Base-by-base conservation (phyloP, 345 rosid species). In the Turnera subulata region DNA sequence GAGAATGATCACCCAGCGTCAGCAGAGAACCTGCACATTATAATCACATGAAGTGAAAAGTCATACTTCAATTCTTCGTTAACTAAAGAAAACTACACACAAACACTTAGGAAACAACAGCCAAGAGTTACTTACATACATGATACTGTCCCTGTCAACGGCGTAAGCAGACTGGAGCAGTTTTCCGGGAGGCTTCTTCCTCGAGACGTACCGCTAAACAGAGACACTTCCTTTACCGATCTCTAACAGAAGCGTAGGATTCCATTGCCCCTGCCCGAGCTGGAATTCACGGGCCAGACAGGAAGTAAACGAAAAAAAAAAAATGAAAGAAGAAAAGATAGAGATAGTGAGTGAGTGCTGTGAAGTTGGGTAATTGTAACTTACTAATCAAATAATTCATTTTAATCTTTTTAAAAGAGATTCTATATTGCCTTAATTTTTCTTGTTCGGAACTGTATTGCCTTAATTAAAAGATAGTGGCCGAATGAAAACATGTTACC, bases 231-330 rank as follows among this genome's bases (percentile, higher is more conserved):
- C 94, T 4, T 63, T 70, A 8, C 80, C 82, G 4, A 66, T 86
- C 68, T 87, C 79, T 49, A 89, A 64, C 69, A 89, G 70, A 74
- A 73, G 89, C 50, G 97, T 93, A 10, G 94, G 96, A 59, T 93
- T 89, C 56, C 94, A 93, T 71, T 93, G 96, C 51, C 97, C 96
- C 65, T 93, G 91, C 39, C 91, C 96, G 61, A 89, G 89, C 97
- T 86, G 58, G n/a, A n/a, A n/a, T n/a, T n/a, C n/a, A n/a, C n/a
- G n/a, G n/a, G n/a, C n/a, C n/a, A n/a, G n/a, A n/a, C n/a, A n/a
- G n/a, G n/a, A n/a, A n/a, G n/a, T n/a, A n/a, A n/a, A n/a, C n/a
- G n/a, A n/a, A n/a, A n/a, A n/a, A n/a, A n/a, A n/a, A n/a, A n/a
- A n/a, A n/a, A n/a, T n/a, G n/a, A n/a, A n/a, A n/a, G n/a, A n/a